Base-by-base conservation (phyloP, 257 asterid species). In the Anisodus tanguticus region DNA sequence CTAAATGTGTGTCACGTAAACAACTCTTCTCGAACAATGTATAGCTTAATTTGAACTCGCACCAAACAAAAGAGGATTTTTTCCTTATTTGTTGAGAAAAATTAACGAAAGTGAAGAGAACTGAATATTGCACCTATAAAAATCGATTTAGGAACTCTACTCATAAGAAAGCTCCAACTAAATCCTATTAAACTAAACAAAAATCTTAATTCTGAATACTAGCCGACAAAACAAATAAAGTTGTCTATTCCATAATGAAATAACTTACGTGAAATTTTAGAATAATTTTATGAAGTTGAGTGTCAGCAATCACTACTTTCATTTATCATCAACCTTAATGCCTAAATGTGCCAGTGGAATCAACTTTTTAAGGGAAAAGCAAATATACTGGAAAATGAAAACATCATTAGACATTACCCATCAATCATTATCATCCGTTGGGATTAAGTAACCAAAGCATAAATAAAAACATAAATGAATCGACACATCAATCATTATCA, bases 301-400 rank as follows among this genome's bases (percentile, higher is more conserved):
- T 77, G 64, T 77, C 82, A 77, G 64, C 82, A 53, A 22, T 77
- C 82, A 77, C 82, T 77, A 77, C 49, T 76, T 22, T 76, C 58
- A 26, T 76, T 51, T 76, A 26, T 51, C 64, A 26, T 76, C 64
- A 7, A 51, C 45, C 45, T 41, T 41, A 41, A 41, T 41, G 47
- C 78, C 13, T 6, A 76, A 51, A 26, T 26, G 16, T 53, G 13
- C 47, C 15, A 53, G 64, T 77, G 82, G 81, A n/a, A 77, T 77
- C 49, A 53, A 51, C 82, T 77, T 77, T 77, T 77, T 77, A 15
- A 13, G 12, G 9, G 31, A 77, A 77, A 77, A 77, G 60, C 2
- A 43, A 45, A 70, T 51, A 43, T 17, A 9, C 2, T 8, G 9
- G 57, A 71, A 45, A 74, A 74, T 72, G 11, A 47, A 51, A 77